Evolutionary conservation across 768 basidiomycete genomes (phyloP).

Genomic region (Collybia sordida): DNA sequence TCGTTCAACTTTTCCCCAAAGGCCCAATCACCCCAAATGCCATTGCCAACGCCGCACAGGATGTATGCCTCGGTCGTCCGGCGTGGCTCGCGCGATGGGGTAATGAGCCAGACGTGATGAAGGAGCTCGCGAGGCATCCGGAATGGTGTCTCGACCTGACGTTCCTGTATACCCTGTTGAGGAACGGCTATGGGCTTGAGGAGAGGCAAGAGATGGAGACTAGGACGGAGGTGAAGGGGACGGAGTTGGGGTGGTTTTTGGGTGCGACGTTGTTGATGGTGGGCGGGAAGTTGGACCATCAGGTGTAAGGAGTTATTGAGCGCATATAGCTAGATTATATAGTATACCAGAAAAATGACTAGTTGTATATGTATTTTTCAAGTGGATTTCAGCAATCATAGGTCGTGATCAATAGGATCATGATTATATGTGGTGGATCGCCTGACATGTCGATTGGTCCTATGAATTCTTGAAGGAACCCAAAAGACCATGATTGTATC

Average conservation of each 20-base stretch:
- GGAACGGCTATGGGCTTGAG: conserved; percentile 88
- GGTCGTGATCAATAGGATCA: too few relatives aligned
- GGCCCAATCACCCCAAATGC: conserved; percentile 28
- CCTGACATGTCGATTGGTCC: too few relatives aligned
- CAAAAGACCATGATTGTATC: too few relatives aligned
- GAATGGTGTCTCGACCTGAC: conserved; percentile 97
- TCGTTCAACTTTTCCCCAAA: conserved; percentile 64
- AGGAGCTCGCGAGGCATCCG: conserved; percentile 77
- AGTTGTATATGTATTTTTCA: too few relatives aligned
- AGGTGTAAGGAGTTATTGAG: too few relatives aligned
- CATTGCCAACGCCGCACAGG: conserved; percentile 64
- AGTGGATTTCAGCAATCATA: too few relatives aligned
- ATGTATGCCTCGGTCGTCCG: conserved; percentile 70
- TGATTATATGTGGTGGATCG: too few relatives aligned
- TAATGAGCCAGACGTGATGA: conserved; percentile 30
- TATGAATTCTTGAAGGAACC: too few relatives aligned
- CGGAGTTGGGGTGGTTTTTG: conserved; percentile 93
- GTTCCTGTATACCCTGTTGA: conserved; percentile 88
- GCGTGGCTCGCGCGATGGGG: conserved; percentile 59
- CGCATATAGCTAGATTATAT: too few relatives aligned
- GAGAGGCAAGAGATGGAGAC: conserved; percentile 66
- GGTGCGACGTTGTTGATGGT: conserved; percentile 83
- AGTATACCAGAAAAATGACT: too few relatives aligned
- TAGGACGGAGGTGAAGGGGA: conserved; percentile 85
- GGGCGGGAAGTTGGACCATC: conserved; percentile 58